Evolutionary conservation across 2,329 filamentous ascomycete genomes (phyloP).

Genomic region (Leptographium lundbergii): DNA sequence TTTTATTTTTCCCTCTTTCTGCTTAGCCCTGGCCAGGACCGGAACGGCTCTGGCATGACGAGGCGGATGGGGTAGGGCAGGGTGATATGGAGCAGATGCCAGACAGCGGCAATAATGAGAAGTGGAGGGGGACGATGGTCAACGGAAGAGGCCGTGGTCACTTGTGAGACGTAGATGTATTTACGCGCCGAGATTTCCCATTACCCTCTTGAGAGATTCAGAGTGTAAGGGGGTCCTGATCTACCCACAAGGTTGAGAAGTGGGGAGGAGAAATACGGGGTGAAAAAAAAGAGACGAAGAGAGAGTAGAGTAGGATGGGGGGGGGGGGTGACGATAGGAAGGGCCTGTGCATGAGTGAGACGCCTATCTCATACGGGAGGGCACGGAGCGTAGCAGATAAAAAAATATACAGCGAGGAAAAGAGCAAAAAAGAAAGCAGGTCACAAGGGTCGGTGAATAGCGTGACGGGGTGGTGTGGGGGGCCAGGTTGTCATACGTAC

Average conservation of each 20-base stretch:
- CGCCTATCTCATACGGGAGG: not conserved
- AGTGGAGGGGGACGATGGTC: not conserved
- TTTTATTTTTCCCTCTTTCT: not conserved
- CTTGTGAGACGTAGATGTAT: conserved; percentile 4
- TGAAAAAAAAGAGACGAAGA: not conserved
- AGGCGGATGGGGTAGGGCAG: not conserved
- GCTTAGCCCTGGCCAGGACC: not conserved
- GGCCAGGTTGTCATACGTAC: not conserved
- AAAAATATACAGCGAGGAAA: not conserved
- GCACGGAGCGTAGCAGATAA: not conserved
- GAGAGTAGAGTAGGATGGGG: not conserved
- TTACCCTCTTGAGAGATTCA: conserved; percentile 4
- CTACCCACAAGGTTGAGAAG: conserved; percentile 9
- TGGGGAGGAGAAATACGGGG: conserved; percentile 4
- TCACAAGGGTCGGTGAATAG: not conserved
- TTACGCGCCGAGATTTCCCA: conserved; percentile 9
- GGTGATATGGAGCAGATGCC: not conserved
- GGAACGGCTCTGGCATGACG: not conserved
- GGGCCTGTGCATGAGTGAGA: not conserved
- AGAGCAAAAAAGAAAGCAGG: not conserved
- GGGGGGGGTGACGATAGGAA: not conserved
- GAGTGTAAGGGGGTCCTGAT: conserved; percentile 3
- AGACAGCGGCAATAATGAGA: not conserved
- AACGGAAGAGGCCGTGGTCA: not conserved
- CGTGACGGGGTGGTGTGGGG: not conserved